phyloP scores from a whole-genome alignment of 306 rosid species.

The Quercus mongolica region DNA sequence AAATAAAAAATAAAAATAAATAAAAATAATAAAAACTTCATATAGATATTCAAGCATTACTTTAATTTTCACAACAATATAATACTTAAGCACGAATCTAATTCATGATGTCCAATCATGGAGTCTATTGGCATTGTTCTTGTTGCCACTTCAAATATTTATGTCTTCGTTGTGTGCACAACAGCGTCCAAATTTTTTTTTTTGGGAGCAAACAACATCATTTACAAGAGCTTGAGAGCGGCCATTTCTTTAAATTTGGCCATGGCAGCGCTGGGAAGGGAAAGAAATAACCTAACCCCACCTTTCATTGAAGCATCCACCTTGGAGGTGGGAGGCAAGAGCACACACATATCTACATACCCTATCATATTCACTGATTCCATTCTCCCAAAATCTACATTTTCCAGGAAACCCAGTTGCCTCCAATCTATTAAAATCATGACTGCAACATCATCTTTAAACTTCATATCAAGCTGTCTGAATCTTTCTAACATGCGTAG shows the following conservation, averaged over 20 bases:
- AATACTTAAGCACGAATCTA: no score
- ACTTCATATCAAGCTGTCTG: slow-evolving; percentile 1
- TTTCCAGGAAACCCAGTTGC: slow-evolving; percentile 34
- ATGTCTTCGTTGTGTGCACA: no score
- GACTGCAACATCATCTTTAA: slow-evolving; percentile 35
- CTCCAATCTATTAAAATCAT: slow-evolving; percentile 53
- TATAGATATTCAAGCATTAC: no score
- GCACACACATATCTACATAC: slow-evolving; percentile 37
- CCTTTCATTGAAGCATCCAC: slow-evolving; percentile 47
- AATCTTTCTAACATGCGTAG: slow-evolving; percentile 28
- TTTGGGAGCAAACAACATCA: not conserved
- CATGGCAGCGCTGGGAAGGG: slow-evolving; percentile 47
- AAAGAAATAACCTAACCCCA: slow-evolving; percentile 45
- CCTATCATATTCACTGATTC: slow-evolving; percentile 39
- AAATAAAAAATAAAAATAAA: no score
- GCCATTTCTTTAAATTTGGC: slow-evolving; percentile 43
- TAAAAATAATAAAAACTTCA: no score
- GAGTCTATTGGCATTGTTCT: no score
- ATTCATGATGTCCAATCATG: no score
- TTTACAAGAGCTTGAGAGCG: slow-evolving; percentile 19
- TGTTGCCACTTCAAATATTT: no score
- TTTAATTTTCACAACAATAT: no score
- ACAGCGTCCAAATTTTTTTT: no score
- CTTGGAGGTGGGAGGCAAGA: slow-evolving; percentile 43
- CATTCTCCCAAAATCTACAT: slow-evolving; percentile 49